Conservation (phyloP, 2,329 filamentous ascomycete genomes). For the Epichloe coenophiala region DNA sequence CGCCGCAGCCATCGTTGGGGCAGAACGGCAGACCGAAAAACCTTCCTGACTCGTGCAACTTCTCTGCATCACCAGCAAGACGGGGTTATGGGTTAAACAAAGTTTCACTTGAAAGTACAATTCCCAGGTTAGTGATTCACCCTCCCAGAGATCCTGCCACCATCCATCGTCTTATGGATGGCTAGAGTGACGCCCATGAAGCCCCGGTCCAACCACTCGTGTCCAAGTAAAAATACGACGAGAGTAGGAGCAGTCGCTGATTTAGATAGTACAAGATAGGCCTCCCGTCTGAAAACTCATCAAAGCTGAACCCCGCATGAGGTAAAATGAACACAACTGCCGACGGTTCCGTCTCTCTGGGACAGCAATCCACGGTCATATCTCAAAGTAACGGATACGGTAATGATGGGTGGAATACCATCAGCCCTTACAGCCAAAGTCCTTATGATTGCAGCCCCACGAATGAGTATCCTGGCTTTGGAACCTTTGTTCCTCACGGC, state of each 20-base stretch:
- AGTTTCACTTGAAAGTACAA: background rate
- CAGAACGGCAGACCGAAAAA: background rate
- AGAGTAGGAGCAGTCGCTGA: background rate
- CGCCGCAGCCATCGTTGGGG: background rate
- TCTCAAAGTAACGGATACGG: conserved; percentile 18
- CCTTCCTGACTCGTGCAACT: background rate
- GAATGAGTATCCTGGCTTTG: conserved; percentile 49
- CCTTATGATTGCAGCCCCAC: conserved; percentile 36
- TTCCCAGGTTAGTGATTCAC: background rate
- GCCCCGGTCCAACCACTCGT: background rate
- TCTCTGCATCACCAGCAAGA: background rate
- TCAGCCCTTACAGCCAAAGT: conserved; percentile 52
- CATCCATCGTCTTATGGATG: background rate
- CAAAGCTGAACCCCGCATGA: conserved; percentile 3
- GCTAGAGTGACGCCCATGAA: background rate
- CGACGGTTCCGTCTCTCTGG: conserved; percentile 19
- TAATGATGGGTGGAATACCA: conserved; percentile 40
- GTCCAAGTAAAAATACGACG: background rate
- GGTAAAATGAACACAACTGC: conserved; percentile 20
- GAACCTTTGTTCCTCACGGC: conserved; percentile 40
- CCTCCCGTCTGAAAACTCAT: background rate
- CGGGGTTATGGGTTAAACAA: conserved; percentile 1
- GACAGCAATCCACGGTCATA: conserved; percentile 17
- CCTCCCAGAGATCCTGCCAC: background rate
- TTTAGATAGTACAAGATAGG: background rate